Evolutionary conservation across 2,329 filamentous ascomycete species (phyloP).

Genomic region (Pseudocercospora fijiensis): DNA sequence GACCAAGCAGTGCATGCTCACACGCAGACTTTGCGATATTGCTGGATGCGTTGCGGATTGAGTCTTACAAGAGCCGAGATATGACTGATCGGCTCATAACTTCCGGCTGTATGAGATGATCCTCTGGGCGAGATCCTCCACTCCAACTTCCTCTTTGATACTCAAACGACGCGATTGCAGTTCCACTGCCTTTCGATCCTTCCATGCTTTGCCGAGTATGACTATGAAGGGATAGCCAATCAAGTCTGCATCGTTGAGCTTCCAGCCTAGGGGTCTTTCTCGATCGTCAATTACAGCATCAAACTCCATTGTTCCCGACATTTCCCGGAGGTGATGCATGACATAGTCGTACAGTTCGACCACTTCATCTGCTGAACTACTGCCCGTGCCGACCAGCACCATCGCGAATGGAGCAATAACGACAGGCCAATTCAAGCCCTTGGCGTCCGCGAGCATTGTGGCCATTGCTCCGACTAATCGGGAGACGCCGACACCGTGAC

Average conservation of each 20-base stretch:
- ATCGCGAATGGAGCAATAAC: conserved; percentile 82
- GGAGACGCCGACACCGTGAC: conserved; percentile 91
- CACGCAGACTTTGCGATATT: too few relatives aligned
- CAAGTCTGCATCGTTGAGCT: conserved; percentile 83
- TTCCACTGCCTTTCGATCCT: conserved; percentile 59
- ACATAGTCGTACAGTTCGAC: conserved; percentile 63
- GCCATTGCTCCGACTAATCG: conserved; percentile 86
- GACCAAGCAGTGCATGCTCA: too few relatives aligned
- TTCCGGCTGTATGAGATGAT: conserved; percentile 21
- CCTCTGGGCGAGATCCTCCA: conserved; percentile 16
- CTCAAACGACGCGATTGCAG: conserved; percentile 73
- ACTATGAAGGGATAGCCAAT: conserved; percentile 84
- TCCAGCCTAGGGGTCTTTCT: conserved; percentile 70
- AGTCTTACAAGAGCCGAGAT: not conserved
- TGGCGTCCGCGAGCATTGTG: conserved; percentile 67
- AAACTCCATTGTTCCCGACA: conserved; percentile 12
- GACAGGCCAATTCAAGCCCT: conserved; percentile 83
- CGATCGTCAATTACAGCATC: conserved; percentile 75
- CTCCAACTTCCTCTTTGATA: conserved; percentile 51
- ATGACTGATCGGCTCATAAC: conserved; percentile 13
- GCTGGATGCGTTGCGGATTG: too few relatives aligned
- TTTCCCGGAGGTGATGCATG: conserved; percentile 16
- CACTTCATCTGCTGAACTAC: conserved; percentile 21
- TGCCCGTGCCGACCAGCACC: conserved; percentile 57
- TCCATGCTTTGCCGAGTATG: conserved; percentile 72